A percentile compares a stretch with the other conserved stretches of the same genome.
Evolutionary conservation across 306 rosid genomes (phyloP).

Genomic region (Carpinus viminea): DNA sequence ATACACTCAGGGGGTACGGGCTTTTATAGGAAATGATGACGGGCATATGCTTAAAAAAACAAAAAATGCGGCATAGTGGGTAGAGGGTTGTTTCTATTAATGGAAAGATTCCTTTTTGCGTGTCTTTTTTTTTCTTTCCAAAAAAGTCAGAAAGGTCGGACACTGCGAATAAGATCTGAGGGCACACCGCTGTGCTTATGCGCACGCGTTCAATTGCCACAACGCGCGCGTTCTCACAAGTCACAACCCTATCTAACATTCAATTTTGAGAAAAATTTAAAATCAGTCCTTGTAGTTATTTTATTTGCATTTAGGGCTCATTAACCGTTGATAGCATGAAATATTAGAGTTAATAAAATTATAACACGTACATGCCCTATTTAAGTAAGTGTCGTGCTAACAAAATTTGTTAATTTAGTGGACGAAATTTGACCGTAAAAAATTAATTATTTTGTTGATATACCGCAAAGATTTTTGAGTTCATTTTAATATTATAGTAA

Average conservation of each 20-base stretch:
- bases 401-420: too few species aligned
- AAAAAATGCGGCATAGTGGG: not conserved
- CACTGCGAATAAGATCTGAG: not conserved
- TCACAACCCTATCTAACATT: not conserved
- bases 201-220: slow-evolving; percentile 28
- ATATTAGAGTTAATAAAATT: too few species aligned
- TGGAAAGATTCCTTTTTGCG: slow-evolving; percentile 47
- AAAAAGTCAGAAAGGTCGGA: slow-evolving; percentile 31
- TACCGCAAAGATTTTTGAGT: too few species aligned
- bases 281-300: too few species aligned
- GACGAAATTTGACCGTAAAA: too few species aligned
- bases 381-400: too few species aligned
- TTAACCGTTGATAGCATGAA: too few species aligned
- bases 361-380: too few species aligned
- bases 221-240: not conserved
- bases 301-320: too few species aligned
- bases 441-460: too few species aligned
- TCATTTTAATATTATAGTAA: too few species aligned
- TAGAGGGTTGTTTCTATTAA: slow-evolving; percentile 33
- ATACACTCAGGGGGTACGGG: slow-evolving; percentile 25
- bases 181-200: slow-evolving; percentile 19
- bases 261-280: too few species aligned
- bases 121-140: not conserved
- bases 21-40: slow-evolving; percentile 18
- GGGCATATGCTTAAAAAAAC: not conserved